These are phyloP conservation scores for Grammothele lineata DNA, from an alignment of 768 basidiomycete species.

Conservation along the genomic window DNA sequence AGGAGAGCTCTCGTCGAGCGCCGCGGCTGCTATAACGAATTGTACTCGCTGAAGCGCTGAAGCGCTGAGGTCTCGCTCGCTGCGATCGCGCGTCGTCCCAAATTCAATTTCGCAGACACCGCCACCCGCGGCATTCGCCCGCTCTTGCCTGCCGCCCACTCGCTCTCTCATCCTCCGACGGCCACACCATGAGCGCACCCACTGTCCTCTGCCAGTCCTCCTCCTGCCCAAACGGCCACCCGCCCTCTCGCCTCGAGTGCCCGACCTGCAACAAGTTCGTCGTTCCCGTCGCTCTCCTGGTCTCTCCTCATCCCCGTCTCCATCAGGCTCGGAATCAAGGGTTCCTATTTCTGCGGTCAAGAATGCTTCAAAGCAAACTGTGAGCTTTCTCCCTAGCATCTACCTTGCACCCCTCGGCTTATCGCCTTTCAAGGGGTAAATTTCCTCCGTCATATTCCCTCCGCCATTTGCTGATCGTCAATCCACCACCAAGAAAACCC, in stretches of 20 bases:
- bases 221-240: constrained; percentile 74
- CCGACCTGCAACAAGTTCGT: constrained; percentile 90
- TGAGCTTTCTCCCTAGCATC: constrained; percentile 37
- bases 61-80: too few species aligned
- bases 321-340: constrained; percentile 69
- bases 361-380: constrained; percentile 96
- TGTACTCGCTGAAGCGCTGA: too few species aligned
- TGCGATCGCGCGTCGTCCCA: too few species aligned
- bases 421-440: constrained; percentile 10
- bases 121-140: too few species aligned
- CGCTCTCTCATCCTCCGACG: too few species aligned
- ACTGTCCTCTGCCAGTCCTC: constrained; percentile 62
- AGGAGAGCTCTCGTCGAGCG: too few species aligned
- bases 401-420: neutral
- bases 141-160: neutral
- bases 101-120: too few species aligned
- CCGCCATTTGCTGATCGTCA: constrained; percentile 5
- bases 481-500: constrained; percentile 56
- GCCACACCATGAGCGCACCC: constrained; percentile 32
- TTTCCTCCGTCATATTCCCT: neutral
- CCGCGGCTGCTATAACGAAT: too few species aligned
- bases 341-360: constrained; percentile 91
- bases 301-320: constrained; percentile 12
- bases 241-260: constrained; percentile 84
- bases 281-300: neutral